phyloP scores from a whole-genome alignment of 176 grass and related monocot genomes.

The Avena eriantha region DNA sequence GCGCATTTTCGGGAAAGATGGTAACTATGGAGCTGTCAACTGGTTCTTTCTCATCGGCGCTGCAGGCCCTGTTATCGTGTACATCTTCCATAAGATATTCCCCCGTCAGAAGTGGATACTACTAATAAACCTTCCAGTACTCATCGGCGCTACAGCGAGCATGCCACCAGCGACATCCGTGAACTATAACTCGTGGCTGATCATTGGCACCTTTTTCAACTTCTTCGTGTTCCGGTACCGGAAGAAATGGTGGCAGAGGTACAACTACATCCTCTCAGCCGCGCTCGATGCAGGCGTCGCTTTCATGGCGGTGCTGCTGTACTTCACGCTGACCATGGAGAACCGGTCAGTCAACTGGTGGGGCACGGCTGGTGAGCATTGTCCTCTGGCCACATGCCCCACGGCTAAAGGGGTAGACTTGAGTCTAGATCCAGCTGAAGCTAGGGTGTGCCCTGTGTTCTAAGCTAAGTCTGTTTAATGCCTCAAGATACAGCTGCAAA shows the following conservation, averaged over 20 bases:
- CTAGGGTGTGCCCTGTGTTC: slow-evolving; percentile 52
- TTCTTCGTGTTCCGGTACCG: slow-evolving; percentile 75
- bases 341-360: slow-evolving; percentile 61
- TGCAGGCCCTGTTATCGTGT: slow-evolving; percentile 66
- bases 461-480: slow-evolving; percentile 21
- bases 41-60: slow-evolving; percentile 80
- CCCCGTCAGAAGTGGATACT: slow-evolving; percentile 67
- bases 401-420: slow-evolving; percentile 58
- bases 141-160: slow-evolving; percentile 62
- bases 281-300: slow-evolving; percentile 72
- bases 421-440: slow-evolving; percentile 5
- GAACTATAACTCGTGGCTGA: slow-evolving; percentile 78
- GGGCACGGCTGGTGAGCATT: slow-evolving; percentile 71
- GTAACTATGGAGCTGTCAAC: slow-evolving; percentile 65
- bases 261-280: slow-evolving; percentile 89
- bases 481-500: slow-evolving; percentile 23
- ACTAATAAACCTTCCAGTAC: slow-evolving; percentile 83
- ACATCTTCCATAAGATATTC: slow-evolving; percentile 61
- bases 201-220: slow-evolving; percentile 78
- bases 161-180: slow-evolving; percentile 75
- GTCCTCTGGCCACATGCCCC: slow-evolving; percentile 69
- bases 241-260: slow-evolving; percentile 86
- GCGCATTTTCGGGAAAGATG: slow-evolving; percentile 62
- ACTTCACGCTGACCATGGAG: slow-evolving; percentile 72
- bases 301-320: slow-evolving; percentile 77